Evolutionary conservation across 1,139 yeast species (phyloP).

Genomic region (Yamadazyma epiphylla): DNA sequence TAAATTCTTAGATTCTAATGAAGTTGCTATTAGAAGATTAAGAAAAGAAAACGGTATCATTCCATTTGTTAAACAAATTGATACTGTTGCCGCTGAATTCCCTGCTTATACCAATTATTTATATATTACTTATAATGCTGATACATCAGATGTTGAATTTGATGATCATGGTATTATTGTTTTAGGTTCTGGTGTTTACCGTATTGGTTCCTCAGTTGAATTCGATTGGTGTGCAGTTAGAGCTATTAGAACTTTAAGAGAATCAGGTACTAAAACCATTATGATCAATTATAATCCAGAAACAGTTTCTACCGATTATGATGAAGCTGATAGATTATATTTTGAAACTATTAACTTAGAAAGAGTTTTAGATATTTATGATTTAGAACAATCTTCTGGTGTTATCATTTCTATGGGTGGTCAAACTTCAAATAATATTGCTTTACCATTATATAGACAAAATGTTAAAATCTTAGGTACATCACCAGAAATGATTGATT

Average conservation of each 20-base stretch:
- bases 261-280: slow-evolving; percentile 82
- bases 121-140: slow-evolving; percentile 94
- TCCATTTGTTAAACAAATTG: slow-evolving; percentile 96
- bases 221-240: slow-evolving; percentile 97
- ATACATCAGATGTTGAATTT: slow-evolving; percentile 78
- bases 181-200: slow-evolving; percentile 89
- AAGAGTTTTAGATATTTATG: slow-evolving; percentile 93
- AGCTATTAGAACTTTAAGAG: slow-evolving; percentile 91
- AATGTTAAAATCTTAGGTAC: slow-evolving; percentile 96
- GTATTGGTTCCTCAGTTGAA: slow-evolving; percentile 93
- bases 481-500: slow-evolving; percentile 96
- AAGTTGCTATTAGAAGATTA: slow-evolving; percentile 86
- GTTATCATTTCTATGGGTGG: slow-evolving; percentile 99
- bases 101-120: slow-evolving; percentile 95
- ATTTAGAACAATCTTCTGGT: slow-evolving; percentile 86
- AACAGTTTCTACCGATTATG: slow-evolving; percentile 97
- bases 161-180: slow-evolving; percentile 88
- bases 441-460: slow-evolving; percentile 88
- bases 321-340: slow-evolving; percentile 95
- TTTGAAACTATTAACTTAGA: slow-evolving; percentile 95
- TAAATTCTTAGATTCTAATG: slow-evolving; percentile 82
- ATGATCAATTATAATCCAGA: slow-evolving; percentile 99
- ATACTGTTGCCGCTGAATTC: slow-evolving; percentile 98
- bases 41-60: slow-evolving; percentile 85
- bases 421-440: slow-evolving; percentile 96